phyloP scores from a whole-genome alignment of 345 rosid genomes.

The Mangifera indica region DNA sequence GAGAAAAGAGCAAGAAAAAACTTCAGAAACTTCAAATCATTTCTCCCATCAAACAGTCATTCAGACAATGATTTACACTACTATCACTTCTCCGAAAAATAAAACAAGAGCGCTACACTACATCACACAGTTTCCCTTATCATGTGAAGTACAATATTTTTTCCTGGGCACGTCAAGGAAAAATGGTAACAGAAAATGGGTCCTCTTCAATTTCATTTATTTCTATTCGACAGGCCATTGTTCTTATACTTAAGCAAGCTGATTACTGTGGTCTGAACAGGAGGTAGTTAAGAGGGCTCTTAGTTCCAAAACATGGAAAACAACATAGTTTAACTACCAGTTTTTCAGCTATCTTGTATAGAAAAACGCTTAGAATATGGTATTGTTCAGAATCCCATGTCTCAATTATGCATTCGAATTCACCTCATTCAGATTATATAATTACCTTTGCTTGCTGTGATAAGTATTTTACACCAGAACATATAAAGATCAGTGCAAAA shows the following conservation, averaged over 20 bases:
- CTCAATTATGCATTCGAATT: neutral
- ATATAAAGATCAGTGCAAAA: neutral
- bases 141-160: neutral
- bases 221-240: neutral
- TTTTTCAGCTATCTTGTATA: neutral
- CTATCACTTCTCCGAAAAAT: neutral
- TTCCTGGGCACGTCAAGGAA: neutral
- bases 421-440: neutral
- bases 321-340: neutral
- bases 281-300: neutral
- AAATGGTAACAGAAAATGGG: neutral
- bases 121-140: neutral
- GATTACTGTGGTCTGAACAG: neutral
- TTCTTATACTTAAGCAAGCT: neutral
- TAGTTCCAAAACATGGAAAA: neutral
- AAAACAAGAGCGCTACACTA: neutral
- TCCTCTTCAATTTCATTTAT: neutral
- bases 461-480: neutral
- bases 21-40: neutral
- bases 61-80: neutral
- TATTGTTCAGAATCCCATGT: neutral
- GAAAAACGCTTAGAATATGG: neutral
- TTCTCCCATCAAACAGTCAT: neutral
- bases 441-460: neutral
- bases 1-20: conserved; percentile 7